These are phyloP conservation scores for Cercospora zeae-maydis DNA, from an alignment of 2,329 filamentous ascomycete genomes.

Conservation along the genomic window DNA sequence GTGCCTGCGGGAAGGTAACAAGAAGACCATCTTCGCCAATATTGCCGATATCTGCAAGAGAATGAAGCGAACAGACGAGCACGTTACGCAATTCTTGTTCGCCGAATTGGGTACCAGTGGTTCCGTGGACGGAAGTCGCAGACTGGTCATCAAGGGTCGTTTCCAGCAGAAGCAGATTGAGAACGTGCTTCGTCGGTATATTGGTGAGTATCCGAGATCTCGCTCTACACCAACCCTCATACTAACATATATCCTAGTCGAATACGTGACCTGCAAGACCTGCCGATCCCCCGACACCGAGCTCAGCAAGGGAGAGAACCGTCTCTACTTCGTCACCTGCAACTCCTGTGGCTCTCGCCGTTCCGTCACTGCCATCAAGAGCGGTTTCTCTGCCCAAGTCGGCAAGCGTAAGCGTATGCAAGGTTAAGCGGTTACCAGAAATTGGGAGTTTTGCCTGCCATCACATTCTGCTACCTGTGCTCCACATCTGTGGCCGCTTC, in stretches of 20 bases:
- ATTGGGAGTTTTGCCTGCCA: neutral
- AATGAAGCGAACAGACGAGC: slow-evolving; percentile 98
- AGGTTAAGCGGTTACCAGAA: slow-evolving; percentile 31
- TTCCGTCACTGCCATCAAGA: slow-evolving; percentile 97
- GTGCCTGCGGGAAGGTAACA: slow-evolving; percentile 99
- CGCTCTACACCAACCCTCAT: neutral
- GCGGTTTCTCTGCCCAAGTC: slow-evolving; percentile 98
- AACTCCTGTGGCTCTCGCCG: slow-evolving; percentile 67
- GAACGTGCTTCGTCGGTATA: slow-evolving; percentile 92
- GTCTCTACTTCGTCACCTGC: slow-evolving; percentile 98
- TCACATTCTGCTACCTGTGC: neutral
- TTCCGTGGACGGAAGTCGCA: slow-evolving; percentile 86
- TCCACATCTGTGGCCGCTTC: neutral
- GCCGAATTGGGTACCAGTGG: slow-evolving; percentile 96
- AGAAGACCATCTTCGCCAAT: slow-evolving; percentile 99
- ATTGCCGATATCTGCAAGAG: slow-evolving; percentile 98
- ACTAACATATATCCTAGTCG: slow-evolving; percentile 54
- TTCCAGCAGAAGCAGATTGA: slow-evolving; percentile 99
- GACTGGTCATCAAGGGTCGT: slow-evolving; percentile 96
- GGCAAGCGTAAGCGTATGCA: slow-evolving; percentile 93
- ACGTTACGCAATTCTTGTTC: slow-evolving; percentile 87
- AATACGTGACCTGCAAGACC: slow-evolving; percentile 99
- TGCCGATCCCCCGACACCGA: slow-evolving; percentile 93
- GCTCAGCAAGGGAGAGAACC: slow-evolving; percentile 97
- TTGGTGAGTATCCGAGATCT: slow-evolving; percentile 59